phyloP scores from a whole-genome alignment of 1,284 basidiomycete species.

The Athelia sp. region DNA sequence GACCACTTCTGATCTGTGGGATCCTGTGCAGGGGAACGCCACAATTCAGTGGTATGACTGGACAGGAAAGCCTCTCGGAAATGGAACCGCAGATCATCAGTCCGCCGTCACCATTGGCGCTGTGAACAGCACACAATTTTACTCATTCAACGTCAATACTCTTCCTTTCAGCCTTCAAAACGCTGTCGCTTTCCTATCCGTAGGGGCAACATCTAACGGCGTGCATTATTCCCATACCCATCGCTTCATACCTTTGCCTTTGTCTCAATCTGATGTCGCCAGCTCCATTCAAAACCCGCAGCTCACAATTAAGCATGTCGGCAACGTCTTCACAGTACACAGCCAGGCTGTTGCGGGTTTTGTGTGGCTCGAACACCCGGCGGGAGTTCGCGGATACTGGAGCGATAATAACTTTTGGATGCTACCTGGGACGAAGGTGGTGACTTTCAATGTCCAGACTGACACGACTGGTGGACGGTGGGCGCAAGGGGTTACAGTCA shows the following conservation, averaged over 20 bases:
- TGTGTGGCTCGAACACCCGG: slow-evolving; percentile 37
- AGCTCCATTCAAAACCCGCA: slow-evolving; percentile 27
- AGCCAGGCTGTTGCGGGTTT: slow-evolving; percentile 32
- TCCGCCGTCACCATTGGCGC: slow-evolving; percentile 25
- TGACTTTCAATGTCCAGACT: neutral
- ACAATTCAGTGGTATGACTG: slow-evolving; percentile 37
- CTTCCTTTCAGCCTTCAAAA: neutral
- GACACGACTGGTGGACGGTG: neutral
- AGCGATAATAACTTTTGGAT: slow-evolving; percentile 36
- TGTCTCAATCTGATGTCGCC: slow-evolving; percentile 18
- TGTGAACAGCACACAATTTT: slow-evolving; percentile 29
- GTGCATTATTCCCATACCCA: neutral
- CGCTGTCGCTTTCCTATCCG: neutral
- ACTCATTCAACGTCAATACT: slow-evolving; percentile 11
- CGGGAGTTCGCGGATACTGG: slow-evolving; percentile 35
- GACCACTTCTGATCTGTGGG: slow-evolving; percentile 34
- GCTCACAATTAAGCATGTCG: slow-evolving; percentile 16
- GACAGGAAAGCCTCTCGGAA: slow-evolving; percentile 26
- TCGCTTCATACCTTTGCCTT: slow-evolving; percentile 31
- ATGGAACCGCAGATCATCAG: slow-evolving; percentile 24
- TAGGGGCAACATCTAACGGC: neutral
- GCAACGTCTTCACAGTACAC: slow-evolving; percentile 31
- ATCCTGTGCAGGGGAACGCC: slow-evolving; percentile 27
- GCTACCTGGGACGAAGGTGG: slow-evolving; percentile 22
- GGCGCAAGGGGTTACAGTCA: neutral